Evolutionary conservation across 768 basidiomycete genomes (phyloP).

Genomic region (Kwoniella dendrophila): DNA sequence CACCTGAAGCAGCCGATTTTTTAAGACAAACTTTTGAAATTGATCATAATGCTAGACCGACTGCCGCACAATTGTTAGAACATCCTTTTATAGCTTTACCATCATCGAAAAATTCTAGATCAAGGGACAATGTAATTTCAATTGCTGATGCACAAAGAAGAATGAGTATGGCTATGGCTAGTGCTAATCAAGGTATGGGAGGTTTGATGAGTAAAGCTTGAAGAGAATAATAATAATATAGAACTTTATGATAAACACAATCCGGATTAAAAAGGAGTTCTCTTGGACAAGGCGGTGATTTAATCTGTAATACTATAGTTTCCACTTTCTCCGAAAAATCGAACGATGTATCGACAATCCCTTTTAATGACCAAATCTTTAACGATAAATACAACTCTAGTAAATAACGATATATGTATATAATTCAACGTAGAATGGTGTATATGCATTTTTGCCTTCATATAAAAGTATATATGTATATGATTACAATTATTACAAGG

Average conservation of each 20-base stretch:
- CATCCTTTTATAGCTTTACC: constrained; percentile 68
- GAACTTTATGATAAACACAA: not conserved
- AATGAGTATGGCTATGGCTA: constrained; percentile 36
- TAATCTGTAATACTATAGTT: too few species aligned
- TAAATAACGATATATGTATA: too few species aligned
- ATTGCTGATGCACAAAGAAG: constrained; percentile 32
- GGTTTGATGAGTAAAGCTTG: constrained; percentile 29
- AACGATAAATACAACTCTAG: too few species aligned
- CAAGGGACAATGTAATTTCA: constrained; percentile 10
- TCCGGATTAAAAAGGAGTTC: too few species aligned
- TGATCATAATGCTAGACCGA: constrained; percentile 76
- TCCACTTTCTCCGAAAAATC: too few species aligned
- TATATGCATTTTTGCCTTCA: not conserved
- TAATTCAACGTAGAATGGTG: too few species aligned
- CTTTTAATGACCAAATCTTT: too few species aligned
- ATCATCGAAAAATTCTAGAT: too few species aligned
- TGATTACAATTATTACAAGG: too few species aligned
- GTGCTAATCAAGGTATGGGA: constrained; percentile 30
- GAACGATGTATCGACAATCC: too few species aligned
- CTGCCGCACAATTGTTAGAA: constrained; percentile 72
- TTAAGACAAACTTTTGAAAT: constrained; percentile 84
- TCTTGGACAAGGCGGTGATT: too few species aligned
- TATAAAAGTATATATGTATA: too few species aligned
- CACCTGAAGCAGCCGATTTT: constrained; percentile 82
- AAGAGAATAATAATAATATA: not conserved